Base-by-base conservation (phyloP, 495 filamentous ascomycete genomes). In the Aspergillus olivimuriae region DNA sequence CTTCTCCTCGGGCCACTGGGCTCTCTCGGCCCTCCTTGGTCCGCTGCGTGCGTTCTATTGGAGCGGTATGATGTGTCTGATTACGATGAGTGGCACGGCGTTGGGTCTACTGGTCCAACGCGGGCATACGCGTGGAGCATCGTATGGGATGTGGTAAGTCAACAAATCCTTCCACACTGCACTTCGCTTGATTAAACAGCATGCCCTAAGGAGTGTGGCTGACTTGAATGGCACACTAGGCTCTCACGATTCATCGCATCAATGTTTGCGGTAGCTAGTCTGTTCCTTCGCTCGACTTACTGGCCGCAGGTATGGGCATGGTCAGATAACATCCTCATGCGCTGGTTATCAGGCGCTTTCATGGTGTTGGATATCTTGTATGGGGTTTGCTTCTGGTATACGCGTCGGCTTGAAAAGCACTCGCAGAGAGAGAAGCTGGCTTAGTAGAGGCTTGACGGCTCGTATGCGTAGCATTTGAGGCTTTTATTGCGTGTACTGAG, bases 361-460 rank as follows among this genome's bases (percentile, higher is more conserved):
- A n/a, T 46, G 15, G 12, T 32, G 8, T 17, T 46, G 26, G 36
- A 46, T 40, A 24, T 22, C 6, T 7, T 26, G 24, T 46, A 46
- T 34, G 44, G 36, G 16, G 14, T 40, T 7, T 46, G 35, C 26
- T 46, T 46, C 19, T 46, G 44, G 44, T 40, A 39, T 23, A 34
- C 30, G 22, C 44, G 44, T 0, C 35, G 21, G 18, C 1, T 34
- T 5, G 44, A 46, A n/a, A 10, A 18, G 23, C 76, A 44, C n/a
- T n/a, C n/a, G n/a, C n/a, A n/a, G n/a, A n/a, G n/a, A n/a, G n/a
- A n/a, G n/a, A n/a, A n/a, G n/a, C n/a, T n/a, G n/a, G n/a, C n/a
- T n/a, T n/a, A n/a, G n/a, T n/a, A n/a, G n/a, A n/a, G n/a, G n/a
- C n/a, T n/a, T n/a, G n/a, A n/a, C n/a, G n/a, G n/a, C n/a, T n/a